Evolutionary conservation across 768 basidiomycete species (phyloP), one percentile per base, ranked within the genome.

Genomic region (Suillus weaverae): DNA sequence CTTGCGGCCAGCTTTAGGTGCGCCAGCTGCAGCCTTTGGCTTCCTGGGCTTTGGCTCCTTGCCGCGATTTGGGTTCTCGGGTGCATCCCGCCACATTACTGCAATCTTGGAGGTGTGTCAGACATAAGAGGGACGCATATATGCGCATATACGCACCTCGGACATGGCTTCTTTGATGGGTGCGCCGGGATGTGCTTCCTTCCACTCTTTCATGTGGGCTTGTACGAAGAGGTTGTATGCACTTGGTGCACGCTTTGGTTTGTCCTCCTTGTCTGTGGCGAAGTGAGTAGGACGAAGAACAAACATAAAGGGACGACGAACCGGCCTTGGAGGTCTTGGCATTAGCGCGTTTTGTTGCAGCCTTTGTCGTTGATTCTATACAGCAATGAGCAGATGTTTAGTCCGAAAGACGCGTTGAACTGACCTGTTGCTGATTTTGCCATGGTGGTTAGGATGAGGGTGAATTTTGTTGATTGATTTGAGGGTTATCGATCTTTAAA

Each of bases 11-110:
- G 54, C 46, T 59, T 64, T 63, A 32, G 35, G 36, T 32, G 59
- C 22, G 6, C 33, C 36, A 18, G 55, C 61, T 35, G 72, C 74
- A 2, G 79, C 79, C 64, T 83, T 85, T 30, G 83, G 68, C 53
- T 83, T 84, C 55, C 75, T 80, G n/a, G 81, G 22, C 66, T 83
- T 85, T 38, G 79, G 71, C 20, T 81, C 82, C 64, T 85, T 81
- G 22, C 86, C 87, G 32, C 85, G 83, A 65, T 86, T 88, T 1
- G 88, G 87, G 70, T 89, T 89, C 70, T 87, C 86, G 1, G 85
- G 85, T 0, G 87, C 80, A 63, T 86, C 81, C 53, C 77, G 81
- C 88, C 88, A 89, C 62, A 85, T 62, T 1, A 72, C 76, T 6
- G 82, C 86, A 66, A 89, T 86, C 88, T 89, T 67, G 1, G 20